A percentile compares a stretch with the other conserved stretches of the same genome.
These are phyloP conservation scores for Pleurozium schreberi DNA, from an alignment of 225 moss, liverwort and hornwort genomes.

Conservation along the genomic window DNA sequence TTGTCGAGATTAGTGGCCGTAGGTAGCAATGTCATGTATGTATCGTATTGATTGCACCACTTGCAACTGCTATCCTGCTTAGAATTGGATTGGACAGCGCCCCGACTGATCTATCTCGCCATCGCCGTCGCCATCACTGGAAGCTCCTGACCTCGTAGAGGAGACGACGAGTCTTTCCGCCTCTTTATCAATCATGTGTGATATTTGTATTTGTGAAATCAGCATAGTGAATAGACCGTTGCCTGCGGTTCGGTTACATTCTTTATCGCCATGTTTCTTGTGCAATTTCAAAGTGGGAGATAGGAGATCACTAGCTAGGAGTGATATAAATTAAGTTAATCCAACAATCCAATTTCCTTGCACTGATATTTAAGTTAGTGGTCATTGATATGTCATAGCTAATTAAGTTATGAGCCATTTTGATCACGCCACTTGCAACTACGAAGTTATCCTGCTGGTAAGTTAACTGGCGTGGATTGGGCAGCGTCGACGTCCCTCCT, in stretches of 20 bases:
- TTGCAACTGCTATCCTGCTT: not conserved
- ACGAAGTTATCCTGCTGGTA: not conserved
- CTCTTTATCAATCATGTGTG: not conserved
- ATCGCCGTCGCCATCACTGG: not conserved
- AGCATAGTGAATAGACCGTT: too few relatives aligned
- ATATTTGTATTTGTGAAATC: not conserved
- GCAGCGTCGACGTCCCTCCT: constrained; percentile 11
- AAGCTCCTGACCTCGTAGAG: not conserved
- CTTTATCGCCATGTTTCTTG: not conserved
- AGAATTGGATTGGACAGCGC: not conserved
- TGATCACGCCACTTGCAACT: not conserved
- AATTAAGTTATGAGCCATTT: not conserved
- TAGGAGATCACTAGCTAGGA: not conserved
- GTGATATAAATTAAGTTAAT: not conserved
- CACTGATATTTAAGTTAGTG: not conserved
- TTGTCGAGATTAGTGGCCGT: not conserved
- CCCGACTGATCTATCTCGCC: not conserved
- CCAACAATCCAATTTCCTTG: too few relatives aligned
- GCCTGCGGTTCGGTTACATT: not conserved
- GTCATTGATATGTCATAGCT: not conserved
- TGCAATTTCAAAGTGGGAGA: not conserved
- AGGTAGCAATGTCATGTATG: too few relatives aligned
- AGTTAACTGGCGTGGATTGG: constrained; percentile 24
- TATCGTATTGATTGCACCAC: not conserved
- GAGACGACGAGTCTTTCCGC: not conserved